Conservation (phyloP, 768 basidiomycete species). For the Suillus fuscotomentosus region DNA sequence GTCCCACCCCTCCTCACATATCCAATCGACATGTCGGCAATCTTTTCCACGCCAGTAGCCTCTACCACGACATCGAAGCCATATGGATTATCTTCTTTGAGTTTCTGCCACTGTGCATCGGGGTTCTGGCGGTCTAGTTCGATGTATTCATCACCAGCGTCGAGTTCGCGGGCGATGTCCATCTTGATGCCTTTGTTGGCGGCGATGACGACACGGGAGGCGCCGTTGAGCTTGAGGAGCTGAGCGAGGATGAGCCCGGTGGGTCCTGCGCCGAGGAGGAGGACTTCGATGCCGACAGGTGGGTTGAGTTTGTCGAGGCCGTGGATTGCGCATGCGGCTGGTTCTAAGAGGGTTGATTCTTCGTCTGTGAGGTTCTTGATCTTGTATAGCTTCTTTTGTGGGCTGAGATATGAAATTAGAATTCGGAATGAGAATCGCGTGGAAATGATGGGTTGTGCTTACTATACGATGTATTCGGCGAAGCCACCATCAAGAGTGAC, state of each 20-base stretch:
- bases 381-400: slow-evolving; percentile 80
- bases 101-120: slow-evolving; percentile 72
- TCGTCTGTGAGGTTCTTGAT: slow-evolving; percentile 85
- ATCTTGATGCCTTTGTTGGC: slow-evolving; percentile 92
- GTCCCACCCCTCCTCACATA: slow-evolving; percentile 86
- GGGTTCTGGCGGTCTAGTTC: slow-evolving; percentile 79
- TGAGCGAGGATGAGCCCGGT: slow-evolving; percentile 91
- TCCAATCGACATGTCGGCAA: slow-evolving; percentile 88
- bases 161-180: slow-evolving; percentile 76
- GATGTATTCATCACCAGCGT: slow-evolving; percentile 82
- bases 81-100: slow-evolving; percentile 80
- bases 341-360: slow-evolving; percentile 86
- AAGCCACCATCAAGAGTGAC: slow-evolving; percentile 85
- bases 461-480: slow-evolving; percentile 88
- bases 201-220: slow-evolving; percentile 76
- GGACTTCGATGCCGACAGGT: slow-evolving; percentile 79
- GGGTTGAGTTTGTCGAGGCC: slow-evolving; percentile 86
- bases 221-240: slow-evolving; percentile 84
- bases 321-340: slow-evolving; percentile 89
- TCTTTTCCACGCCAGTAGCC: slow-evolving; percentile 79
- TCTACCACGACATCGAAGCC: slow-evolving; percentile 88
- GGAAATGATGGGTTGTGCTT: slow-evolving; percentile 20
- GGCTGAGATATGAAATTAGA: slow-evolving; percentile 32
- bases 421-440: background rate
- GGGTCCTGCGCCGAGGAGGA: slow-evolving; percentile 87